phyloP scores from a whole-genome alignment of 1,284 basidiomycete genomes.

The Ganoderma lingzhi region DNA sequence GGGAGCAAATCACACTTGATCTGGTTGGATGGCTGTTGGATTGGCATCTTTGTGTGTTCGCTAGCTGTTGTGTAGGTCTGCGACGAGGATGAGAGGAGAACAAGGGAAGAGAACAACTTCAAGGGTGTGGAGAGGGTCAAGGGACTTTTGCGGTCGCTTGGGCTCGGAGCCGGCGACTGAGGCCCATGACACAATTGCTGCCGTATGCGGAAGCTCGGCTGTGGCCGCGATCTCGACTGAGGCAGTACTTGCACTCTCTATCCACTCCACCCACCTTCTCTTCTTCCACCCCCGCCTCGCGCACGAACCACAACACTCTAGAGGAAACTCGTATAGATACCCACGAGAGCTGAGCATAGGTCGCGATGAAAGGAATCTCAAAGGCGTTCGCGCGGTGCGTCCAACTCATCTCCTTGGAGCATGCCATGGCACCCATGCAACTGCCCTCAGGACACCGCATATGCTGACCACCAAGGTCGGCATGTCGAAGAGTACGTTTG shows the following conservation, averaged over 20 bases:
- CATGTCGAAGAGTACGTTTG: slow-evolving; percentile 87
- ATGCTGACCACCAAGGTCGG: slow-evolving; percentile 86
- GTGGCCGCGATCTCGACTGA: slow-evolving; percentile 25
- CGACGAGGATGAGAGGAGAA: slow-evolving; percentile 5
- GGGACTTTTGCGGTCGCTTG: background rate
- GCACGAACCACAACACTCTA: background rate
- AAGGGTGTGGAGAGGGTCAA: slow-evolving; percentile 2
- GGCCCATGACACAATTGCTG: slow-evolving; percentile 18
- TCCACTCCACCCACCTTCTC: background rate
- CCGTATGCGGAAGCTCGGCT: slow-evolving; percentile 16
- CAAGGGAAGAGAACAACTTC: no score
- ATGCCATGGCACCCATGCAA: slow-evolving; percentile 13
- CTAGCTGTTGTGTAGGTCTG: background rate
- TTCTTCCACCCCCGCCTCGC: background rate
- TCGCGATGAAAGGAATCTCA: slow-evolving; percentile 81
- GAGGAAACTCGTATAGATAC: background rate
- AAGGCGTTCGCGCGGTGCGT: slow-evolving; percentile 82
- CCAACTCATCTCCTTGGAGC: background rate
- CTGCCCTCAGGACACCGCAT: slow-evolving; percentile 74
- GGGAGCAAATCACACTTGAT: slow-evolving; percentile 68
- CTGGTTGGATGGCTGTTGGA: slow-evolving; percentile 87
- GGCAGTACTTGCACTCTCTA: background rate
- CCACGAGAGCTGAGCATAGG: background rate
- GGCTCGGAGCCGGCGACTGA: slow-evolving; percentile 14
- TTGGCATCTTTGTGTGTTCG: slow-evolving; percentile 49